These are phyloP conservation scores for Ceratopteris richardii DNA, from an alignment of 75 land plant species.

Conservation along the genomic window DNA sequence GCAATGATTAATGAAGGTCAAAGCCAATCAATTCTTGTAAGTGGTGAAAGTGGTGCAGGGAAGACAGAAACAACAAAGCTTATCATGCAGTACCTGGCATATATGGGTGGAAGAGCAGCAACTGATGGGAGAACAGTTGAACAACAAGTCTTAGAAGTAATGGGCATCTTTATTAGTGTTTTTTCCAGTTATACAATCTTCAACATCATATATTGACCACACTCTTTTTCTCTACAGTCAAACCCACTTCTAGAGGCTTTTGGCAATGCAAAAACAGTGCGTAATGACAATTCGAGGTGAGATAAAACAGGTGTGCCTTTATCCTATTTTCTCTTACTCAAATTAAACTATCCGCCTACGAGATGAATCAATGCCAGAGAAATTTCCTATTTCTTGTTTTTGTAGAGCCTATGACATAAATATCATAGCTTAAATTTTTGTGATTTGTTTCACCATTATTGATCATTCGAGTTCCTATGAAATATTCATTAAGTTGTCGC, in stretches of 20 bases:
- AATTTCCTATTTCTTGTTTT: too few relatives aligned
- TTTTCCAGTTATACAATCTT: neutral
- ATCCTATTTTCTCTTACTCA: neutral
- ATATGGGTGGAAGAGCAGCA: conserved; percentile 34
- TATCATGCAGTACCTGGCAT: conserved; percentile 36
- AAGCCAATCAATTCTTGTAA: conserved; percentile 40
- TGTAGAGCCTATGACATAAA: too few relatives aligned
- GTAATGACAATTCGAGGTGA: conserved; percentile 39
- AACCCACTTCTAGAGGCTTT: conserved; percentile 49
- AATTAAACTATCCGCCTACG: too few relatives aligned
- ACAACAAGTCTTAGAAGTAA: conserved; percentile 38
- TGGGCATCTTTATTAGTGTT: neutral
- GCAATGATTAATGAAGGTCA: conserved; percentile 43
- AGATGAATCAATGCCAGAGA: too few relatives aligned
- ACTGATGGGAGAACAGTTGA: conserved; percentile 41
- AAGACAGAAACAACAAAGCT: conserved; percentile 37
- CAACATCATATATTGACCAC: too few relatives aligned
- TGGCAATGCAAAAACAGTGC: conserved; percentile 43
- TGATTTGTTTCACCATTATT: too few relatives aligned
- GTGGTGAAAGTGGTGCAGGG: conserved; percentile 39
- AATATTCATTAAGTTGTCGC: too few relatives aligned
- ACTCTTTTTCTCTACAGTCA: conserved; percentile 21
- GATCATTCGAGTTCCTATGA: too few relatives aligned
- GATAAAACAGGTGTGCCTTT: neutral
- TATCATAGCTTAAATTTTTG: too few relatives aligned